A percentile compares a stretch with the other conserved stretches of the same genome.
These are phyloP conservation scores for Suhomyces bokatorum DNA, from an alignment of 1,139 yeast species.

Conservation along the genomic window DNA sequence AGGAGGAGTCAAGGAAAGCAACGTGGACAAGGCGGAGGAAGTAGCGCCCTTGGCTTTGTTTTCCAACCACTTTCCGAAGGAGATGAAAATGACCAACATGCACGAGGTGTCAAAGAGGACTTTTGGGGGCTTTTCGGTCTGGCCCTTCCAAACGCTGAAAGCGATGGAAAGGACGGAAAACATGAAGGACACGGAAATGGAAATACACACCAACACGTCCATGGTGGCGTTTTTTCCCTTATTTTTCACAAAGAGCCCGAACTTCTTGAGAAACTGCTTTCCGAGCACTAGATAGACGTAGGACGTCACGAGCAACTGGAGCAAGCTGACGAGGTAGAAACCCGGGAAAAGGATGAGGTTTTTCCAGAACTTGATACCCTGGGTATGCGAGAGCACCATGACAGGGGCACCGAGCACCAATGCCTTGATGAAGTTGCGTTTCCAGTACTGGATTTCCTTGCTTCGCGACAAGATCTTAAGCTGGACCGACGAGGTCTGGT, in stretches of 20 bases:
- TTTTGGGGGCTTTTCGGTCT: constrained; percentile 53
- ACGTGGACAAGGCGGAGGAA: constrained; percentile 78
- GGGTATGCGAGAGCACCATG: constrained; percentile 54
- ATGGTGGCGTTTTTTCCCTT: constrained; percentile 73
- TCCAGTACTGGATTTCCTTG: constrained; percentile 76
- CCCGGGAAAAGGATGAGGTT: constrained; percentile 45
- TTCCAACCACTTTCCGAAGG: constrained; percentile 88
- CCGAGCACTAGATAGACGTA: constrained; percentile 75
- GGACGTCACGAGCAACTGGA: constrained; percentile 62
- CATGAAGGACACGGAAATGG: constrained; percentile 75
- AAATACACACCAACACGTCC: constrained; percentile 87
- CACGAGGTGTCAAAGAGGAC: constrained; percentile 85
- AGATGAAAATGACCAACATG: constrained; percentile 80
- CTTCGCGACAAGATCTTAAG: constrained; percentile 65
- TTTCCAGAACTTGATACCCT: constrained; percentile 34
- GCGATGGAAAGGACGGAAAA: constrained; percentile 68
- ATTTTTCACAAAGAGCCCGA: constrained; percentile 65
- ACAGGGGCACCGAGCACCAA: constrained; percentile 64
- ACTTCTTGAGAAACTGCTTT: constrained; percentile 59
- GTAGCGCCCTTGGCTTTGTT: constrained; percentile 93
- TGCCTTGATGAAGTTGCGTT: constrained; percentile 51
- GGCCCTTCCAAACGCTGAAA: constrained; percentile 41
- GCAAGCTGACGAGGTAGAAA: constrained; percentile 54
- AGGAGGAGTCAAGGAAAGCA: constrained; percentile 80
- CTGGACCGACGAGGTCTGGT: constrained; percentile 58